Conservation (phyloP, 306 rosid genomes). For the Lablab purpureus region DNA sequence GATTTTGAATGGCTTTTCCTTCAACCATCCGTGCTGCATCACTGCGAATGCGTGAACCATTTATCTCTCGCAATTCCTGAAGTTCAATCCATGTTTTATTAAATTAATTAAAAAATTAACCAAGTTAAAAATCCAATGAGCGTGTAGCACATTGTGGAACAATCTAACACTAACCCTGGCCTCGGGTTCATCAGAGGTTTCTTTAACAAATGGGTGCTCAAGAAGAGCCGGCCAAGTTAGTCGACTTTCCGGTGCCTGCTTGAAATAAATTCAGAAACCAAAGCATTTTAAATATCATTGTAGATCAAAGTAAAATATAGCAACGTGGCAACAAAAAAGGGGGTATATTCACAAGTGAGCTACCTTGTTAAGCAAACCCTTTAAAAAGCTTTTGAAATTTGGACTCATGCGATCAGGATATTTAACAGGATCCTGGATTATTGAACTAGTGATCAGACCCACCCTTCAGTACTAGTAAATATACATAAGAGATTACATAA, state of each 20-base stretch:
- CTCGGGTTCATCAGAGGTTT: slow-evolving; percentile 63
- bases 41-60: slow-evolving; percentile 55
- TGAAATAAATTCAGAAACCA: slow-evolving; percentile 42
- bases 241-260: slow-evolving; percentile 91
- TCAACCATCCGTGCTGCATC: slow-evolving; percentile 64
- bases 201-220: slow-evolving; percentile 95
- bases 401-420: slow-evolving; percentile 93
- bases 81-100: slow-evolving; percentile 27
- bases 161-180: slow-evolving; percentile 61
- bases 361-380: slow-evolving; percentile 96
- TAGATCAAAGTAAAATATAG: slow-evolving; percentile 40
- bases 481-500: slow-evolving; percentile 24
- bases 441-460: slow-evolving; percentile 45
- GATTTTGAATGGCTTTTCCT: slow-evolving; percentile 55
- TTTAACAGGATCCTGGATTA: slow-evolving; percentile 92
- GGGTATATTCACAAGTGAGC: slow-evolving; percentile 44
- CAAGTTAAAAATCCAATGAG: slow-evolving; percentile 19
- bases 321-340: slow-evolving; percentile 3
- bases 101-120: slow-evolving; percentile 20
- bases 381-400: slow-evolving; percentile 84
- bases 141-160: slow-evolving; percentile 28
- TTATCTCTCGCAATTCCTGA: slow-evolving; percentile 66
- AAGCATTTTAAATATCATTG: slow-evolving; percentile 22
- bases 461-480: neutral
- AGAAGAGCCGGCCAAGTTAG: slow-evolving; percentile 96